phyloP scores from a whole-genome alignment of 2,329 filamentous ascomycete species.

The Aspergillus hiratsukae region DNA sequence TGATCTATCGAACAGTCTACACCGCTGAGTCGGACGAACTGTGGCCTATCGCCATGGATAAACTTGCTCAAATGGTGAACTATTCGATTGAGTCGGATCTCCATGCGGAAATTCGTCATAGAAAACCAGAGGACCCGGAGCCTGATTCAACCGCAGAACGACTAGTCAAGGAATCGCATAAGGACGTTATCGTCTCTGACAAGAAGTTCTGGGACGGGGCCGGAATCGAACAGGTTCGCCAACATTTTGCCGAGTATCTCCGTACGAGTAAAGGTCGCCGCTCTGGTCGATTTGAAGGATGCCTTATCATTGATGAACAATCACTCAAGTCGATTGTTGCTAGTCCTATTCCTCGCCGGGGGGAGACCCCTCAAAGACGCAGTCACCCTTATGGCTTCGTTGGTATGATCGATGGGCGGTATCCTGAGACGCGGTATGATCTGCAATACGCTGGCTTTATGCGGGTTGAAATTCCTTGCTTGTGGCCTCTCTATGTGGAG shows the following conservation, averaged over 20 bases:
- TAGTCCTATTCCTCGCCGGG: not conserved
- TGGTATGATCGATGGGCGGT: not conserved
- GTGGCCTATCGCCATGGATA: not conserved
- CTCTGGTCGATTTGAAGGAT: not conserved
- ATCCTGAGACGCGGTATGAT: not conserved
- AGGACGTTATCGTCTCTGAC: not conserved
- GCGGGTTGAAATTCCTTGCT: conserved; percentile 1
- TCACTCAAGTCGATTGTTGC: not conserved
- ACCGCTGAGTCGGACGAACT: not conserved
- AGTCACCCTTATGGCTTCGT: not conserved
- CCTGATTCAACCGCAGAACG: not conserved
- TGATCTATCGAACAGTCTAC: not conserved
- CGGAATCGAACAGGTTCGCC: not conserved
- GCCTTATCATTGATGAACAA: not conserved
- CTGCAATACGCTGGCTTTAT: conserved; percentile 1
- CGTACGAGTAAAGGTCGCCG: not conserved
- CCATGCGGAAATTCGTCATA: not conserved
- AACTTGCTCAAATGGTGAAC: not conserved
- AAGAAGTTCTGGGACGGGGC: not conserved
- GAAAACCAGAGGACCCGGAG: not conserved
- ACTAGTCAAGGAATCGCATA: not conserved
- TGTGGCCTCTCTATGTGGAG: not conserved
- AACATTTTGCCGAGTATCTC: not conserved
- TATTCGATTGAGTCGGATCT: not conserved
- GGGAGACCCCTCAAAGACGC: not conserved